Base-by-base conservation (phyloP, 768 basidiomycete genomes). In the Russula virescens region DNA sequence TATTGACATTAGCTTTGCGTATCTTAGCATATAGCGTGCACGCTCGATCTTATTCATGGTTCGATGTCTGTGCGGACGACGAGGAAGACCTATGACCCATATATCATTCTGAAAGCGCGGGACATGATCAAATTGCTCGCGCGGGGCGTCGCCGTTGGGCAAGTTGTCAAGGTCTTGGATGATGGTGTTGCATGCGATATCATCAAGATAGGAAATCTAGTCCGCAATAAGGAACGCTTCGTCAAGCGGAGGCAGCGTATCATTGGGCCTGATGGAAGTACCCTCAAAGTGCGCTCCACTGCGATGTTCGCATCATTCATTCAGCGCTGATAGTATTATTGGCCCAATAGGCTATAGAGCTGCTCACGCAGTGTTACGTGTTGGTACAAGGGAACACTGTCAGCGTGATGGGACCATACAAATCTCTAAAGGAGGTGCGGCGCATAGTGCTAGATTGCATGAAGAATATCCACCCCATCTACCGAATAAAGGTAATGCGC, bases 391-490 rank as follows among this genome's bases (percentile, higher is more conserved):
- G 97, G 65, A 98, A 84, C 74, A 99, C 97, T 1, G 97, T 99
- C 60, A 93, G 94, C 55, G 94, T 93, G 14, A 98, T 98, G 94
- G 97, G 97, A 4, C 89, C 94, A 0, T 90, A 89, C 78, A 97
- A 96, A 71, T 88, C 89, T 0, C 78, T 99, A 21, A 98, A 98
- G 73, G 97, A 99, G 75, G 96, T 99, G 13, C 82, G 97, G 61
- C 77, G 95, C 68, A 98, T 98, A 65, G 84, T 99, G n/a, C 74
- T 98, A 46, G 97, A 99, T 71, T 99, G 97, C 78, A 98, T 99
- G 97, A 94, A 89, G 77, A 99, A 99, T 72, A 89, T 98, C 58
- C 97, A 99, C 71, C 97, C 97, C 1, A 98, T 99, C 71, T 99
- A 99, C 73, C 87, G 94, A 69, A 99, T 99, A 75, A 99, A 99